A percentile compares a stretch with the other conserved stretches of the same genome.
These are phyloP conservation scores for Mercurialis annua DNA, from an alignment of 345 rosid genomes.

Conservation along the genomic window DNA sequence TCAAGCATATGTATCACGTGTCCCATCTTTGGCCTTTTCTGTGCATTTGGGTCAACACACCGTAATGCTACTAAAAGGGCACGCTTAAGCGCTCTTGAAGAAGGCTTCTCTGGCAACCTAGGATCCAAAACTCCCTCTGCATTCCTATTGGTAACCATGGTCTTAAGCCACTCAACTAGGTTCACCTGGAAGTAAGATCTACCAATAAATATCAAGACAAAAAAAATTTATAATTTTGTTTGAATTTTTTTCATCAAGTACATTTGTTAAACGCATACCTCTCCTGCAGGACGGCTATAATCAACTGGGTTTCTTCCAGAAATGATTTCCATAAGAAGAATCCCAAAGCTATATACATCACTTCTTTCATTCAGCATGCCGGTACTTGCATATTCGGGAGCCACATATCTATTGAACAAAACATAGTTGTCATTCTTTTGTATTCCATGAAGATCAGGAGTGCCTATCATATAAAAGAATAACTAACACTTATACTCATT, in stretches of 20 bases:
- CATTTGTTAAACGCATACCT: constrained; percentile 42
- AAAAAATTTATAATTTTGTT: constrained; percentile 1
- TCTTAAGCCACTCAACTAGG: constrained; percentile 91
- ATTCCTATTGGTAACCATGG: constrained; percentile 76
- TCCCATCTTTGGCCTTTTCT: constrained; percentile 94
- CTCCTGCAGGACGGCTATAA: constrained; percentile 78
- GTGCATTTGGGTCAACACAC: constrained; percentile 94
- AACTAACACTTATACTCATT: neutral
- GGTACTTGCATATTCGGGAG: constrained; percentile 97
- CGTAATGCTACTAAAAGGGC: constrained; percentile 84
- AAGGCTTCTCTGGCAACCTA: constrained; percentile 69
- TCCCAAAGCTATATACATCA: constrained; percentile 90
- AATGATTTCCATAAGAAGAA: constrained; percentile 86
- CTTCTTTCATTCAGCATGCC: constrained; percentile 98
- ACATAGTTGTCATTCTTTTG: neutral
- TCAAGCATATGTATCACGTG: constrained; percentile 97
- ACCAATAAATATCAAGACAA: constrained; percentile 4
- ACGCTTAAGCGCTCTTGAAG: constrained; percentile 78
- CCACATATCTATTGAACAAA: constrained; percentile 60
- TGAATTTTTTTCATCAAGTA: constrained; percentile 4
- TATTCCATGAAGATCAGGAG: neutral
- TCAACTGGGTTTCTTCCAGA: constrained; percentile 98
- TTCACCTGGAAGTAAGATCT: constrained; percentile 52
- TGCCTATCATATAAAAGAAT: neutral
- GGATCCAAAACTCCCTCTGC: constrained; percentile 89